These are phyloP conservation scores for Filobasidium floriforme DNA, from an alignment of 768 basidiomycete genomes.

Conservation along the genomic window DNA sequence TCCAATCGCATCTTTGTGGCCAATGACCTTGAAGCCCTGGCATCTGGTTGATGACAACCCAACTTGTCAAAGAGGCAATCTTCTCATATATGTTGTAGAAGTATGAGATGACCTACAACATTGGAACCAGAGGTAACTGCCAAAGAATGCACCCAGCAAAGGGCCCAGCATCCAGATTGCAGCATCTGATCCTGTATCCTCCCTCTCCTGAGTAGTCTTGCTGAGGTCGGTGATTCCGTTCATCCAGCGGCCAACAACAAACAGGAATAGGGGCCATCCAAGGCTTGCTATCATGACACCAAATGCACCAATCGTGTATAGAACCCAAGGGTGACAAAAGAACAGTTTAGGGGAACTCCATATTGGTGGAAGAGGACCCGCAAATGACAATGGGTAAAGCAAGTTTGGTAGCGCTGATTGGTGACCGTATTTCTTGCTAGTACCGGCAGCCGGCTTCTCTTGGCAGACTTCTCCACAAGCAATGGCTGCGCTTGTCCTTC, in stretches of 20 bases:
- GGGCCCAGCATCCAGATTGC: no score
- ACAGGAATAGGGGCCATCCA: slow-evolving; percentile 28
- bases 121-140: no score
- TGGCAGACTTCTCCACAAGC: no score
- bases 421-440: slow-evolving; percentile 4
- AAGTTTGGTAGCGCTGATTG: slow-evolving; percentile 24
- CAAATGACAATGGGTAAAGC: slow-evolving; percentile 34
- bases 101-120: no score
- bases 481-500: no score
- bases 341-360: slow-evolving; percentile 16
- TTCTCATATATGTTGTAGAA: neutral
- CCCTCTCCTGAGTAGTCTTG: neutral
- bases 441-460: no score
- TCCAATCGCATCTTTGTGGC: neutral
- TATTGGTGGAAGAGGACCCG: slow-evolving; percentile 20
- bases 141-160: no score
- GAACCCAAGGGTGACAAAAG: slow-evolving; percentile 26
- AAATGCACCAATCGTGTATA: slow-evolving; percentile 28
- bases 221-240: slow-evolving; percentile 21
- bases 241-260: slow-evolving; percentile 32
- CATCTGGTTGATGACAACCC: neutral
- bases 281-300: slow-evolving; percentile 27
- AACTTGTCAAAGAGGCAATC: neutral
- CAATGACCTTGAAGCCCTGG: neutral
- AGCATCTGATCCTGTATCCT: no score